Evolutionary conservation across 2,329 filamentous ascomycete genomes (phyloP).

Genomic region (Colletotrichum eleusines): DNA sequence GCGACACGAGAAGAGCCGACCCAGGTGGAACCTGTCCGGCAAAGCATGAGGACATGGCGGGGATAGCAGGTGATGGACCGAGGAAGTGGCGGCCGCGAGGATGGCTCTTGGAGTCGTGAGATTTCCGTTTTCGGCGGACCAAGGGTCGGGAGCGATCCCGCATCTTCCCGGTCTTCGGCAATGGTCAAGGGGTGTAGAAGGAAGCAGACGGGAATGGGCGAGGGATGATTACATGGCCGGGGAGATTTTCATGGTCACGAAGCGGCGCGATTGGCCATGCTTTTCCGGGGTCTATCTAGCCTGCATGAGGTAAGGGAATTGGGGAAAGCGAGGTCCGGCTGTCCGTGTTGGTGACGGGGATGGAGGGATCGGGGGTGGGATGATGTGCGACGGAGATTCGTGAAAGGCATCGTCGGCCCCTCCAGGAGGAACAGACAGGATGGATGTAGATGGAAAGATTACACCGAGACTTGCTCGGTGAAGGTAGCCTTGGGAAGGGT

Average conservation of each 20-base stretch:
- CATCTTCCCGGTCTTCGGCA: conserved; percentile 41
- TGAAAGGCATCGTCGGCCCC: conserved; percentile 1
- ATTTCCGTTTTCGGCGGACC: conserved; percentile 34
- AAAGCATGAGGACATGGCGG: conserved; percentile 19
- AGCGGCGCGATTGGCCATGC: conserved; percentile 34
- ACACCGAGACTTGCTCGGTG: conserved; percentile 23
- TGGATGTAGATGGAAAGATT: conserved; percentile 9
- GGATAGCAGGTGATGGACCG: conserved; percentile 14
- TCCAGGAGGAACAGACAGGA: background rate
- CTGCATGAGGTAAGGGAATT: conserved; percentile 33
- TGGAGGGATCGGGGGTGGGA: conserved; percentile 1
- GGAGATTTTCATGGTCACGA: conserved; percentile 28
- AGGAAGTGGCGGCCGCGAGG: conserved; percentile 22
- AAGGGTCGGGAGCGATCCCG: conserved; percentile 35
- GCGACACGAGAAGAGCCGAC: conserved; percentile 37
- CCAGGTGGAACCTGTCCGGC: conserved; percentile 22
- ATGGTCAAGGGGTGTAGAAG: conserved; percentile 17
- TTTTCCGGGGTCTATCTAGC: conserved; percentile 32
- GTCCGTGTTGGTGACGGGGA: no score
- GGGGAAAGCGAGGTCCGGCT: background rate
- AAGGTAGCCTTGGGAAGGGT: background rate
- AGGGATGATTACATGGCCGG: conserved; percentile 27
- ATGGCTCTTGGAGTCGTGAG: conserved; percentile 5
- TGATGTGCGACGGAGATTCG: conserved; percentile 23
- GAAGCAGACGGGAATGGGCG: conserved; percentile 13